These are phyloP conservation scores for Parafenestella ontariensis DNA, from an alignment of 2,329 filamentous ascomycete genomes.

Conservation along the genomic window DNA sequence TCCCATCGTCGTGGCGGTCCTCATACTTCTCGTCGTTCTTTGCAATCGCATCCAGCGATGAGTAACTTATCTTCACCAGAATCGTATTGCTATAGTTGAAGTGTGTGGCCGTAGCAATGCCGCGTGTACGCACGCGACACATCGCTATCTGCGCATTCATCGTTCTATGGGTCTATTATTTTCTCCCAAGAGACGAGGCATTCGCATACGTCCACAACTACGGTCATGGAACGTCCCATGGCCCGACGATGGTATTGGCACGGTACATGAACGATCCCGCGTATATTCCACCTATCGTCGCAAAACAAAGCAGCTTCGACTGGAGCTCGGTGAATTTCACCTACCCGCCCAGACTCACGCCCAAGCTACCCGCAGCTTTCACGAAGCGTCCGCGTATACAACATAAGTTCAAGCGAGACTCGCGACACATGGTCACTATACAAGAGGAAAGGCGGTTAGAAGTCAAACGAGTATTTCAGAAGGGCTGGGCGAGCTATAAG, in stretches of 20 bases:
- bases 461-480: slow-evolving; percentile 42
- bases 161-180: slow-evolving; percentile 36
- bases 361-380: slow-evolving; percentile 35
- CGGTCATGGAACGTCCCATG: slow-evolving; percentile 11
- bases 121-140: slow-evolving; percentile 39
- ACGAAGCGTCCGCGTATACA: slow-evolving; percentile 45
- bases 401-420: slow-evolving; percentile 31
- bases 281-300: slow-evolving; percentile 28
- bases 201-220: slow-evolving; percentile 9
- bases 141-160: slow-evolving; percentile 33
- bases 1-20: background rate
- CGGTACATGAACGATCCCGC: slow-evolving; percentile 42
- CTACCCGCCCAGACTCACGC: slow-evolving; percentile 36
- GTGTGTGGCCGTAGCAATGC: slow-evolving; percentile 22
- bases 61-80: background rate
- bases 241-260: slow-evolving; percentile 32
- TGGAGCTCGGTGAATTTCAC: slow-evolving; percentile 41
- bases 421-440: slow-evolving; percentile 18
- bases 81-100: slow-evolving; percentile 9
- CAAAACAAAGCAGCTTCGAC: slow-evolving; percentile 38
- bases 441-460: slow-evolving; percentile 34
- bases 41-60: slow-evolving; percentile 13
- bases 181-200: slow-evolving; percentile 27
- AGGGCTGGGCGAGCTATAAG: slow-evolving; percentile 65
- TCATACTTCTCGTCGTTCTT: background rate